Evolutionary conservation across 192 early-diverging fungal genomes (phyloP), one percentile per base, ranked within the genome.

Genomic region (Coemansia sp.): DNA sequence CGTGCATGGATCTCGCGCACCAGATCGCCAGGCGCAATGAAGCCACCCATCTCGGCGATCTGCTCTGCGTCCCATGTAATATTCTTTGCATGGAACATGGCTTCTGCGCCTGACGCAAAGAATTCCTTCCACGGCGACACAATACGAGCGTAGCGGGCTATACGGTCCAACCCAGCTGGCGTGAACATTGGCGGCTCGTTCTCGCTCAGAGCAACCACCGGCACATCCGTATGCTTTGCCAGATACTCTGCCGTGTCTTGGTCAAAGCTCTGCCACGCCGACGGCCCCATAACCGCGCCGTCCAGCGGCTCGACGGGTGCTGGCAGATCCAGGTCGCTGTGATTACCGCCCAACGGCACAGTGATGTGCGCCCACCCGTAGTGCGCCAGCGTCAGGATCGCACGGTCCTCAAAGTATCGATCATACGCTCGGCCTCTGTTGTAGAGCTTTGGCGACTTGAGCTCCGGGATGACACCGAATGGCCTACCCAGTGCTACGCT

Each of bases 121-220:
- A 76, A 50, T 44, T 82, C 79, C 55, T 82, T 82, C 79, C 79
- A 82, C 8, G 74, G 63, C 23, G 74, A 72, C 2, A 82, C 41
- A 45, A 82, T 73, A 7, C 50, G 37, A 6, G 74, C 74, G 57
- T 62, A 76, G 17, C 44, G 30, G 0, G 70, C 29, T 0, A 82
- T 40, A 19, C 52, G 50, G 60, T 82, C 74, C 17, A 82, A 56
- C 0, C 79, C 79, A 10, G 44, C 34, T 1, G 69, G 74, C 30
- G 79, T 82, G 27, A 76, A 76, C 10, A 62, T 44, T 67, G 70
- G 67, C 1, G 79, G 79, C 31, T 61, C 50, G 34, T 57, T 45
- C 25, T 76, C 69, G 27, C 58, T 55, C 20, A 82, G 59, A 5
- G 69, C 65, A 5, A 73, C 74, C 7, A 76, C 70, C 0, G 74